Evolutionary conservation across 306 rosid genomes (phyloP).

Genomic region (Pyrus betulifolia): DNA sequence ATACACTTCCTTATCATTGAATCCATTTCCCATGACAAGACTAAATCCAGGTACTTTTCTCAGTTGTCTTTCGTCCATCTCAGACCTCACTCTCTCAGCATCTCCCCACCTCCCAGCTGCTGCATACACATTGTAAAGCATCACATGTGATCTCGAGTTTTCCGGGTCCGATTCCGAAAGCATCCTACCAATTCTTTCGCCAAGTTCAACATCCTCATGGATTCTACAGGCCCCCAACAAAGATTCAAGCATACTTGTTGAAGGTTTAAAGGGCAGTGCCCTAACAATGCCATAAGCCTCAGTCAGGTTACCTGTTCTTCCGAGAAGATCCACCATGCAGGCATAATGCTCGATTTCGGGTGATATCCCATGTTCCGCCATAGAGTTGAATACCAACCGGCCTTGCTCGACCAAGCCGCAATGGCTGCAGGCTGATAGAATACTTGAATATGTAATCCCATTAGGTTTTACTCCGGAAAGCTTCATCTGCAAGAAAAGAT

Average conservation of each 20-base stretch:
- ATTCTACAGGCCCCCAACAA: conserved; percentile 27
- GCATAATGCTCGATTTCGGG: conserved; percentile 21
- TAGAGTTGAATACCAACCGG: conserved; percentile 14
- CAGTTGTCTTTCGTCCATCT: conserved; percentile 17
- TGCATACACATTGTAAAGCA: conserved; percentile 28
- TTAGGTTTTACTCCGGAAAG: conserved; percentile 11
- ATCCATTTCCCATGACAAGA: neutral
- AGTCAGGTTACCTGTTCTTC: conserved; percentile 22
- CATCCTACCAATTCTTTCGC: conserved; percentile 8
- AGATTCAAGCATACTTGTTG: conserved; percentile 19
- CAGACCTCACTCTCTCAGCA: conserved; percentile 21
- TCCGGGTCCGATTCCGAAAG: conserved; percentile 19
- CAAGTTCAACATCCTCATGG: conserved; percentile 21
- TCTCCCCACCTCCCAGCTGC: conserved; percentile 28
- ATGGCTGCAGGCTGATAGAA: conserved; percentile 35
- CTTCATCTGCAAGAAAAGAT: conserved; percentile 28
- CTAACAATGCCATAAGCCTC: conserved; percentile 24
- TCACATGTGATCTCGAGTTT: conserved; percentile 19
- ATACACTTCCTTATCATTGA: neutral
- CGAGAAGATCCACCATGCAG: conserved; percentile 33
- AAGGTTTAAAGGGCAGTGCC: conserved; percentile 16
- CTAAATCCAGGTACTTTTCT: conserved; percentile 22
- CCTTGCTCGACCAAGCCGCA: conserved; percentile 26
- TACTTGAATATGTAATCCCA: conserved; percentile 6
- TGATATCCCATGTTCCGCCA: conserved; percentile 13